phyloP scores from a whole-genome alignment of 352 stramenopile species.

The Peronosclerospora sorghi region DNA sequence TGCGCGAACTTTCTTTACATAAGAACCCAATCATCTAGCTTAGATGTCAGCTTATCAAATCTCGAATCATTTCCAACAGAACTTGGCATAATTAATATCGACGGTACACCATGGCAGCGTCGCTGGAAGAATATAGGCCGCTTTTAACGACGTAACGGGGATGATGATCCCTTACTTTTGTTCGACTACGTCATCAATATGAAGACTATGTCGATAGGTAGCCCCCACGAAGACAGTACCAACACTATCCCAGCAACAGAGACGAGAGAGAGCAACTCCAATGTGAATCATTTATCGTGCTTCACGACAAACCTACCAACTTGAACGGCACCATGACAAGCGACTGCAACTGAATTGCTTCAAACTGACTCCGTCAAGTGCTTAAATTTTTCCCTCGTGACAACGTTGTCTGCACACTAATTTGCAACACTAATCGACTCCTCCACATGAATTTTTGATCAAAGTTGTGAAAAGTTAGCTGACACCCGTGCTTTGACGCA shows the following conservation, averaged over 20 bases:
- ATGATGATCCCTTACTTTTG: constrained; percentile 7
- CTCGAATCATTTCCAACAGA: constrained; percentile 51
- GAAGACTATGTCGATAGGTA: too few relatives aligned
- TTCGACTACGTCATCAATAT: not conserved
- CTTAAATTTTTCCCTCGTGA: constrained; percentile 49
- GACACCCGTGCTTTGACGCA: constrained; percentile 23
- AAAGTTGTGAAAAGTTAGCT: constrained; percentile 23
- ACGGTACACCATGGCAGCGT: constrained; percentile 49
- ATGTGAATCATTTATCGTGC: too few relatives aligned
- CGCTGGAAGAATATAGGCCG: constrained; percentile 51
- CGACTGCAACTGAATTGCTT: constrained; percentile 8
- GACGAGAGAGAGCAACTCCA: too few relatives aligned
- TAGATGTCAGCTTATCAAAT: constrained; percentile 64
- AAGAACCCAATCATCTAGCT: constrained; percentile 68
- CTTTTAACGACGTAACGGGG: constrained; percentile 15
- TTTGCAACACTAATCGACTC: constrained; percentile 71
- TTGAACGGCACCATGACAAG: not conserved
- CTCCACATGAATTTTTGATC: too few relatives aligned
- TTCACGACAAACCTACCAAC: too few relatives aligned
- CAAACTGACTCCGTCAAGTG: constrained; percentile 32
- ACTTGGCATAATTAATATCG: constrained; percentile 70
- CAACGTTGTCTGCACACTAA: constrained; percentile 67
- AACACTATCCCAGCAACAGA: too few relatives aligned
- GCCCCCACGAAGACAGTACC: too few relatives aligned
- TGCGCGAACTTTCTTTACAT: constrained; percentile 79